These are phyloP conservation scores for Eustoma russellianum DNA, from an alignment of 257 asterid genomes.

Conservation along the genomic window DNA sequence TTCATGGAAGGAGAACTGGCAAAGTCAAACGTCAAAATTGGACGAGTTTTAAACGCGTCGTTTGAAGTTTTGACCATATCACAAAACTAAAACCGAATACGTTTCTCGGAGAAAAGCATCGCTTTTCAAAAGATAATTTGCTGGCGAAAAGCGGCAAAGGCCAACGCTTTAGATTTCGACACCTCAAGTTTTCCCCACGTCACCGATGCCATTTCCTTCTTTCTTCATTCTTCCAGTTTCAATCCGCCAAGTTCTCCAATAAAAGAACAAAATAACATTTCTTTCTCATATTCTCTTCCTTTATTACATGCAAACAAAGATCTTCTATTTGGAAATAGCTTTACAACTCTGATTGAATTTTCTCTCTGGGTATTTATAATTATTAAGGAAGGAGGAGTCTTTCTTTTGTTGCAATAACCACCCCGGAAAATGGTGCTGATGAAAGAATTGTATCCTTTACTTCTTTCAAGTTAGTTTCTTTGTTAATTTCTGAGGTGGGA, in stretches of 20 bases:
- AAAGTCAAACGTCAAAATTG: no score
- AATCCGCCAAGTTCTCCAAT: background rate
- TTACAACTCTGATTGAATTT: background rate
- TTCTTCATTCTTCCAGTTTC: no score
- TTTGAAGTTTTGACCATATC: no score
- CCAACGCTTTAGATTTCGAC: no score
- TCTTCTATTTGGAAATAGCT: background rate
- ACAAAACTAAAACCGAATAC: no score
- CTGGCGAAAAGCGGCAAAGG: no score
- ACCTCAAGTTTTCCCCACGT: no score
- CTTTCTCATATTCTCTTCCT: background rate
- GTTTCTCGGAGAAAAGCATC: no score
- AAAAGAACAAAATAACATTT: background rate
- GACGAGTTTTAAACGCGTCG: no score
- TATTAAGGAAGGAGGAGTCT: background rate
- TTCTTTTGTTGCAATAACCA: slow-evolving; percentile 2
- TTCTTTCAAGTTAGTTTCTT: background rate
- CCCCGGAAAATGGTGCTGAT: slow-evolving; percentile 54
- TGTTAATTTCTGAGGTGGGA: slow-evolving; percentile 1
- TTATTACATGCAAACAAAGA: background rate
- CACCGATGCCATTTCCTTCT: no score
- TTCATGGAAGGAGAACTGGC: no score
- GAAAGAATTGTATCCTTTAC: slow-evolving; percentile 82
- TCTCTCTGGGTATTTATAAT: background rate
- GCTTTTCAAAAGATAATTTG: no score